Conservation (phyloP, 2,329 filamentous ascomycete genomes). For the Sporothrix brasiliensis region DNA sequence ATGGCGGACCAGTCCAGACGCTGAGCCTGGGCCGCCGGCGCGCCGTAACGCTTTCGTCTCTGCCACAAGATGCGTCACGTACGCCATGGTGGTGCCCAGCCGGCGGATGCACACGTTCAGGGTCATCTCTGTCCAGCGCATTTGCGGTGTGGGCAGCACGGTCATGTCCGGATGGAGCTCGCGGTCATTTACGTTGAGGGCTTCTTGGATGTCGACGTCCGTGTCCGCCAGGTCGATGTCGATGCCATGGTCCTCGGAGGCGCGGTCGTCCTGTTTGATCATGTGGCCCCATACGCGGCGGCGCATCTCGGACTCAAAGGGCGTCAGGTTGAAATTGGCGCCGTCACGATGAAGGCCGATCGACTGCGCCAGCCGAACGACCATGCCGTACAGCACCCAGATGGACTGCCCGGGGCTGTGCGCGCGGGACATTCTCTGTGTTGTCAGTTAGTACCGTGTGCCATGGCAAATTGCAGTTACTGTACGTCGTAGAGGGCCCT, state of each 20-base stretch:
- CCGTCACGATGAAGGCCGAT: slow-evolving; percentile 39
- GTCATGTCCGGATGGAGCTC: slow-evolving; percentile 52
- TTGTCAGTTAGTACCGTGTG: not conserved
- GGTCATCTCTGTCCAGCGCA: slow-evolving; percentile 58
- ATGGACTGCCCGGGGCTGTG: slow-evolving; percentile 33
- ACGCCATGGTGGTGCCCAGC: slow-evolving; percentile 42
- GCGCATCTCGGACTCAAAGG: slow-evolving; percentile 40
- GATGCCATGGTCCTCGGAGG: slow-evolving; percentile 57
- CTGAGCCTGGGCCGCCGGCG: not conserved
- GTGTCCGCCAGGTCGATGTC: slow-evolving; percentile 43
- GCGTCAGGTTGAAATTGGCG: slow-evolving; percentile 48
- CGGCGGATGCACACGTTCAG: slow-evolving; percentile 56
- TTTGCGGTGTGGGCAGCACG: slow-evolving; percentile 47
- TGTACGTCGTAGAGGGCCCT: not conserved
- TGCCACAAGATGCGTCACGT: slow-evolving; percentile 51
- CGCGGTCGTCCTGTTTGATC: slow-evolving; percentile 36
- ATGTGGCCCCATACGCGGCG: slow-evolving; percentile 37
- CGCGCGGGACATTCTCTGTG: slow-evolving; percentile 31
- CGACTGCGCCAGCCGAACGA: slow-evolving; percentile 36
- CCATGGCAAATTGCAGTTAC: not conserved
- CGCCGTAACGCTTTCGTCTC: slow-evolving; percentile 35
- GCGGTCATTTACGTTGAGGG: slow-evolving; percentile 56
- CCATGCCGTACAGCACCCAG: slow-evolving; percentile 37
- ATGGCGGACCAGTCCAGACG: not conserved
- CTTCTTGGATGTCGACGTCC: slow-evolving; percentile 51